Evolutionary conservation across 495 filamentous ascomycete genomes (phyloP).

Genomic region (Halenospora varia): DNA sequence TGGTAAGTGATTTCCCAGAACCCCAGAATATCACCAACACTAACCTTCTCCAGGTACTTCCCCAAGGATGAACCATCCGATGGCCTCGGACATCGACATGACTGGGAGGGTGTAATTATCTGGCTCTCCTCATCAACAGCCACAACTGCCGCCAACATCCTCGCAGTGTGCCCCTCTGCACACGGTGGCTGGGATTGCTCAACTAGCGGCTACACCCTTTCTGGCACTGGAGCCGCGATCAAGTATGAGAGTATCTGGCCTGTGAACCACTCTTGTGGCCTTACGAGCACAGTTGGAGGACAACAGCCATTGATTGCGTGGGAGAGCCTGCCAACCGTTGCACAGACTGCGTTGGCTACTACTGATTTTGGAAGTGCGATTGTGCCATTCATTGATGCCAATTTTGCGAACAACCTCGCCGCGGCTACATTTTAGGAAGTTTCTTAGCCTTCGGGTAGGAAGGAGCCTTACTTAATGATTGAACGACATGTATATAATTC

Average conservation of each 20-base stretch:
- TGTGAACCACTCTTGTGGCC: constrained; percentile 42
- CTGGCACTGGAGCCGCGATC: constrained; percentile 39
- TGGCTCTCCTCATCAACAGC: constrained; percentile 36
- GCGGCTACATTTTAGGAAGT: constrained; percentile 32
- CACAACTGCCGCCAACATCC: constrained; percentile 37
- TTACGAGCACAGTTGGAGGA: constrained; percentile 42
- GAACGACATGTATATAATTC: no score
- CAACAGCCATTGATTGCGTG: constrained; percentile 51
- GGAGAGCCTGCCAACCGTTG: constrained; percentile 43
- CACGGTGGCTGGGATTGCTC: constrained; percentile 49
- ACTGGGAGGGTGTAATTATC: constrained; percentile 41
- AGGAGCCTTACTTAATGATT: no score
- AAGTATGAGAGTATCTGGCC: constrained; percentile 46
- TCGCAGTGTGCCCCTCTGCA: constrained; percentile 47
- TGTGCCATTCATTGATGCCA: constrained; percentile 42
- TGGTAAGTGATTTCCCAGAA: constrained; percentile 28
- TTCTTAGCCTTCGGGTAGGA: no score
- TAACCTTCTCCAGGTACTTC: constrained; percentile 19
- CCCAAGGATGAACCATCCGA: constrained; percentile 25
- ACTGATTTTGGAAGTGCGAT: constrained; percentile 41
- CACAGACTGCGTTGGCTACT: constrained; percentile 33
- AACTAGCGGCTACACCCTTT: constrained; percentile 34
- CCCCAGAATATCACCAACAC: not conserved
- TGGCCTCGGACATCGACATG: constrained; percentile 25
- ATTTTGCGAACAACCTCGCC: constrained; percentile 36